Percentiles rank a stretch among this genome's conserved stretches.
These are phyloP conservation scores for Phytophthora niederhauseri DNA, from an alignment of 352 stramenopile species.

Conservation along the genomic window DNA sequence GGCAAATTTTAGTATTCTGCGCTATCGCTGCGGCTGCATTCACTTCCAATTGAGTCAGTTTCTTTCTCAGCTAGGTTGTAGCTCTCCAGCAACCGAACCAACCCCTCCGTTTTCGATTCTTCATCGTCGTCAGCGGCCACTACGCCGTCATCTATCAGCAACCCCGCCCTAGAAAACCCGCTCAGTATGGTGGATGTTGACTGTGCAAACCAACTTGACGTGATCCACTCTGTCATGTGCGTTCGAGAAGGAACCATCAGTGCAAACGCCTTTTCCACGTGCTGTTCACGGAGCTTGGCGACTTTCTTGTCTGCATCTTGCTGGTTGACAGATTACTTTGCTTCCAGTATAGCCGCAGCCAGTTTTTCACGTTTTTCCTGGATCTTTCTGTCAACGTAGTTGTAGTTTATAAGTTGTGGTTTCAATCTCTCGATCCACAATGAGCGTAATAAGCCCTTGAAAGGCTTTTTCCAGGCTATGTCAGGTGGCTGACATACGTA, in stretches of 20 bases:
- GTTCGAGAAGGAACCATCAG: slow-evolving; percentile 6
- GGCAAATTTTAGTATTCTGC: no score
- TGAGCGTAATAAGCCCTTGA: no score
- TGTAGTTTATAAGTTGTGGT: no score
- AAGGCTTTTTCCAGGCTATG: no score
- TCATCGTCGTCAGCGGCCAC: not conserved
- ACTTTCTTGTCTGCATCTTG: not conserved
- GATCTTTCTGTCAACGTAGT: no score
- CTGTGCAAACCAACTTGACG: slow-evolving; percentile 6
- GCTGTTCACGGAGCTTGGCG: not conserved
- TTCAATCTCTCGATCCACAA: no score
- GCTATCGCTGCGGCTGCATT: no score
- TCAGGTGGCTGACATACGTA: no score
- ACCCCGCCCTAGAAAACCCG: slow-evolving; percentile 6
- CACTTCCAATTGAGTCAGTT: not conserved
- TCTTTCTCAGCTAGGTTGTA: slow-evolving; percentile 2
- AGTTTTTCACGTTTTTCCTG: no score
- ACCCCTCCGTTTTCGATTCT: not conserved
- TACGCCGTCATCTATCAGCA: slow-evolving; percentile 8
- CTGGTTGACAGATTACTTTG: no score
- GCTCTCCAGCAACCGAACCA: not conserved
- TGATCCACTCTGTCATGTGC: slow-evolving; percentile 15
- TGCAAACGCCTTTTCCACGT: slow-evolving; percentile 7
- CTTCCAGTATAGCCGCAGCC: no score
- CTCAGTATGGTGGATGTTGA: slow-evolving; percentile 4